These are phyloP conservation scores for Fusarium sp. DNA, from an alignment of 2,329 filamentous ascomycete species.

Conservation along the genomic window DNA sequence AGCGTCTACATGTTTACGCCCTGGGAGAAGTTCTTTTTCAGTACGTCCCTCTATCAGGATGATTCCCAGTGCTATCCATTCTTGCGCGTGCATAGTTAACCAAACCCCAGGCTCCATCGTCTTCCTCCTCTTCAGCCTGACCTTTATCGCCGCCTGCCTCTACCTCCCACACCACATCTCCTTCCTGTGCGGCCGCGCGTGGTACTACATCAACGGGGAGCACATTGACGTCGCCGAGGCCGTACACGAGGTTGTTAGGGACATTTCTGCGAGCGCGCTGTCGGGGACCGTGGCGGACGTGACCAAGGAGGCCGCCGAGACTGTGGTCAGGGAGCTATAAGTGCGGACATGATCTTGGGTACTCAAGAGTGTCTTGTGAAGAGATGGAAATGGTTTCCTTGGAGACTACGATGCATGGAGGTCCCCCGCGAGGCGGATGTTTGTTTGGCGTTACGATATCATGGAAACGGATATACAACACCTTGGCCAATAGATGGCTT, in stretches of 20 bases:
- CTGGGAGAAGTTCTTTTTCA: slow-evolving; percentile 96
- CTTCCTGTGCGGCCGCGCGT: slow-evolving; percentile 84
- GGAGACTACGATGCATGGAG: background rate
- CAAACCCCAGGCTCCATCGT: slow-evolving; percentile 83
- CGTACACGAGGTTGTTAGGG: slow-evolving; percentile 49
- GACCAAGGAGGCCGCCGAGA: slow-evolving; percentile 41
- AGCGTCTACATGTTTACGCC: slow-evolving; percentile 97
- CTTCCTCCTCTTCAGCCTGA: slow-evolving; percentile 89
- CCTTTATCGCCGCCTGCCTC: slow-evolving; percentile 86
- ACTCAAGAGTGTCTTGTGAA: background rate
- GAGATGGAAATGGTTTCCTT: background rate
- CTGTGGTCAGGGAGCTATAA: slow-evolving; percentile 52
- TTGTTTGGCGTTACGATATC: slow-evolving; percentile 32
- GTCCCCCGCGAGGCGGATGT: background rate
- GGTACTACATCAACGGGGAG: slow-evolving; percentile 96
- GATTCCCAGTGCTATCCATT: background rate
- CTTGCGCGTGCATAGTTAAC: slow-evolving; percentile 2
- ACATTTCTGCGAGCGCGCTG: slow-evolving; percentile 47
- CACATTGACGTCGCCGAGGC: slow-evolving; percentile 62
- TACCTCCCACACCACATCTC: slow-evolving; percentile 94
- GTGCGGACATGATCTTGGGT: no score
- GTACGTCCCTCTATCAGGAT: slow-evolving; percentile 64
- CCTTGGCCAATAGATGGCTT: slow-evolving; percentile 31
- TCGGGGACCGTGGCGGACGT: slow-evolving; percentile 43
- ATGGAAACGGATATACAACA: slow-evolving; percentile 35